Evolutionary conservation across 129 eudicot species (phyloP), one percentile per base, ranked within the genome.

Genomic region (Escallonia rubra): DNA sequence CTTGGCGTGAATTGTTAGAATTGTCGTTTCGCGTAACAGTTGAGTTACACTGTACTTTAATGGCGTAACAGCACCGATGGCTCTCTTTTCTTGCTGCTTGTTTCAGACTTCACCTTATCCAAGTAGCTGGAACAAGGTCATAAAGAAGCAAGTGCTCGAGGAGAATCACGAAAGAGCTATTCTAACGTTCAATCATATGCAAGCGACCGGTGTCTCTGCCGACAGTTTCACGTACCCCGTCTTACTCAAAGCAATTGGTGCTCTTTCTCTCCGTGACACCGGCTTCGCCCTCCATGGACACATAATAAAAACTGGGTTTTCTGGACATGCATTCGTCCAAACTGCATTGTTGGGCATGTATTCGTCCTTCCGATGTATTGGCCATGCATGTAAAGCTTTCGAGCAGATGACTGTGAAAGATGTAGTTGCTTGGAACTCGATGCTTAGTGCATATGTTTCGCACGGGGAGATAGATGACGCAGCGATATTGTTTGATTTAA

Each of bases 171-270:
- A 63, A 2, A 43, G 39, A 44, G 89, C 76, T 43, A 64, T 84
- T 44, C 70, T 68, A 34, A 64, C 82, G 7, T 84, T 61, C 74
- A 59, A 47, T 61, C 64, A 39, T 41, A 77, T 84, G 90, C 86
- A 67, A 45, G 66, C 63, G 46, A 40, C 42, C 6, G 79, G 79
- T 41, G 23, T 63, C 65, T 43, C 60, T 54, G 83, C 86, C 11
- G 90, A 84, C 64, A 84, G 80, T 71, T 84, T 80, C 67, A 84
- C 90, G 2, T 80, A 61, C 7, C 86, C 90, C 7, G 63, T 84
- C 5, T 65, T 84, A 64, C 81, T 84, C 61, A 78, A 84, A 74
- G 71, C 83, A 40, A 74, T 67, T 42, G 66, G 69, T 46, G 50
- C 61, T 57, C 75, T 56, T 43, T 62, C 86, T 2, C 59, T 57